Conservation (phyloP, 1,139 yeast species). For the Kodamaea fungicola region DNA sequence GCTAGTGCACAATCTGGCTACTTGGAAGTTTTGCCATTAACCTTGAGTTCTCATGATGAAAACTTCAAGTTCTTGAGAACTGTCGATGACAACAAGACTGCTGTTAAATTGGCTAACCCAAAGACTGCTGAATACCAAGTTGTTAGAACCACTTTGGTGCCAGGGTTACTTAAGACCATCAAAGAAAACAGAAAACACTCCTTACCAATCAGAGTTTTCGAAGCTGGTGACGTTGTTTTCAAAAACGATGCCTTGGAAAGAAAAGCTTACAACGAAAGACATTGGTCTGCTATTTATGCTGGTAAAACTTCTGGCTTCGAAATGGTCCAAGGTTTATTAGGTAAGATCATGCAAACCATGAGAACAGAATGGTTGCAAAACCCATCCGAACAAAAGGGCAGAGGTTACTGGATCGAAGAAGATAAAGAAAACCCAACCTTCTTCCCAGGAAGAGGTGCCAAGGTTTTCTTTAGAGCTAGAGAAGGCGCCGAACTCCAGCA, state of each 20-base stretch:
- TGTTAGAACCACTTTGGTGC: slow-evolving; percentile 89
- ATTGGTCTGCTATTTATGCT: slow-evolving; percentile 91
- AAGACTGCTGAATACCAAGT: slow-evolving; percentile 97
- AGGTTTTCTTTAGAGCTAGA: slow-evolving; percentile 65
- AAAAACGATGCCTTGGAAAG: slow-evolving; percentile 80
- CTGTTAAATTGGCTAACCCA: slow-evolving; percentile 92
- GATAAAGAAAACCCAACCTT: slow-evolving; percentile 66
- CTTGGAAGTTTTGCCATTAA: slow-evolving; percentile 93
- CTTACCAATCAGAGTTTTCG: slow-evolving; percentile 91
- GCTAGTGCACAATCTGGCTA: slow-evolving; percentile 96
- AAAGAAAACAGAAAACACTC: slow-evolving; percentile 96
- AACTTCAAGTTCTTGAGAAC: slow-evolving; percentile 82
- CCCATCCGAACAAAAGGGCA: slow-evolving; percentile 45
- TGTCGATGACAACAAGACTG: slow-evolving; percentile 69
- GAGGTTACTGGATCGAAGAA: slow-evolving; percentile 86
- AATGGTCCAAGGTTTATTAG: slow-evolving; percentile 88
- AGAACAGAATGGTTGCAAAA: slow-evolving; percentile 81
- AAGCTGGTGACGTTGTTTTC: slow-evolving; percentile 90
- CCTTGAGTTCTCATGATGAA: slow-evolving; percentile 94
- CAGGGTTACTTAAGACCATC: slow-evolving; percentile 93
- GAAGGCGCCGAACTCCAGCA: slow-evolving; percentile 53
- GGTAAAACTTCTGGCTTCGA: slow-evolving; percentile 97
- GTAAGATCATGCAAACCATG: slow-evolving; percentile 93
- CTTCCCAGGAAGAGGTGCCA: slow-evolving; percentile 98
- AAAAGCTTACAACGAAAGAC: slow-evolving; percentile 87